Evolutionary conservation across 2,329 filamentous ascomycete species (phyloP).

Genomic region (Hypoxylon sp.): DNA sequence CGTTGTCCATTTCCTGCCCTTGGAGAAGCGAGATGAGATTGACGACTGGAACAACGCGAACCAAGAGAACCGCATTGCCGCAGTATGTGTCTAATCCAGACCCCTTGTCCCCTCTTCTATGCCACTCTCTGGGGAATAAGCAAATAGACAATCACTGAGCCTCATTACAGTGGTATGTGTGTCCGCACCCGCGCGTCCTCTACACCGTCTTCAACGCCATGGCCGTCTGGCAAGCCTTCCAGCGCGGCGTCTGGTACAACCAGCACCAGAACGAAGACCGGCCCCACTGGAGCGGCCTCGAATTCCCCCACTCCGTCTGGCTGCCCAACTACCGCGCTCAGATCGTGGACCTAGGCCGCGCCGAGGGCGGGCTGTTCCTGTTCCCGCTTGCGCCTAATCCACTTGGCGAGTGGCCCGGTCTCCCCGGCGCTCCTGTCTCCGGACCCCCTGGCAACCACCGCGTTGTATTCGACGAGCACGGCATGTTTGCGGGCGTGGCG

Average conservation of each 20-base stretch:
- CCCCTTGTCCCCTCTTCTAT: neutral
- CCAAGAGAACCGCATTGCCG: conserved; percentile 19
- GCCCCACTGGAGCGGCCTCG: conserved; percentile 25
- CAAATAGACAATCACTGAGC: neutral
- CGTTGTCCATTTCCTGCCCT: neutral
- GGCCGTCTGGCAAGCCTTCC: conserved; percentile 26
- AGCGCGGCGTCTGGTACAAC: conserved; percentile 12
- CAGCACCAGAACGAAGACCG: conserved; percentile 6
- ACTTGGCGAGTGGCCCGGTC: conserved; percentile 19
- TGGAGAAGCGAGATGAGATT: conserved; percentile 21
- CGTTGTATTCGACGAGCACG: conserved; percentile 17
- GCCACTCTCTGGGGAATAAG: neutral
- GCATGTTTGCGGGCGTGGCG: conserved; percentile 23
- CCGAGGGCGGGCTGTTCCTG: neutral
- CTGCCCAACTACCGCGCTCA: conserved; percentile 13
- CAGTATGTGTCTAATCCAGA: conserved; percentile 1
- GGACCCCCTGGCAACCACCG: conserved; percentile 18
- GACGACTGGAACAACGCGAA: conserved; percentile 19
- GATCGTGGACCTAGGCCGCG: conserved; percentile 17
- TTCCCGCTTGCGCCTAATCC: conserved; percentile 11
- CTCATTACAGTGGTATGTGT: conserved; percentile 7
- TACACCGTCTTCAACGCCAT: conserved; percentile 18
- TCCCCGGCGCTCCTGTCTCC: neutral
- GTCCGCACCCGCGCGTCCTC: conserved; percentile 12
- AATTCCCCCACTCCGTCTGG: conserved; percentile 12